Base-by-base conservation (phyloP, 2,329 filamentous ascomycete genomes). In the Proliferodiscus dingleyae region DNA sequence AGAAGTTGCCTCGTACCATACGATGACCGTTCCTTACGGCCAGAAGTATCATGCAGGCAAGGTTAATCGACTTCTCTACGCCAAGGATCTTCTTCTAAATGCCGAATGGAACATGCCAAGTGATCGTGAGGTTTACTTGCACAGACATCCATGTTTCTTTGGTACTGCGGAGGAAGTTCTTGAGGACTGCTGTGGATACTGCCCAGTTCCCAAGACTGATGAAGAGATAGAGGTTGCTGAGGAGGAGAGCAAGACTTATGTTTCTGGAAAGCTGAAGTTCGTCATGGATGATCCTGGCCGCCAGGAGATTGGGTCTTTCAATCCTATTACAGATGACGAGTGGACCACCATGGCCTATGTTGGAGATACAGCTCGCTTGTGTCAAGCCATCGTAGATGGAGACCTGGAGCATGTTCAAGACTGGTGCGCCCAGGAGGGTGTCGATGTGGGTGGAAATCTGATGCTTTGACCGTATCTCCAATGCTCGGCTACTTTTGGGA, bases 291-390 rank as follows among this genome's bases (percentile, higher is more conserved):
- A 95, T 55, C 87, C 89, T 1, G 89, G 89, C 15, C 75, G 89
- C 45, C 89, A 93, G 66, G 68, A 74, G 29, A 81, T 84, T 54
- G 80, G 80, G 21, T 80, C 74, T 8, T 94, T 94, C 68, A 85
- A 93, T 56, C 89, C 88, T 0, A 73, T 91, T 29, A 90, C 85
- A 0, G 81, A 88, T 33, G 75, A 87, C 41, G 87, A 93, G 60
- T 94, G 88, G 87, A 93, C 88, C 1, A 86, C 90, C 53, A 93
- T 94, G 87, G 87, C 88, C 0, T 95, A 94, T 54, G 75, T 94
- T 28, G 86, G 87, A 9, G 87, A 89, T 54, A 90, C 87, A 1
- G 81, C 80, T 29, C 73, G 77, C 13, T 72, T 95, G 2, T 94
- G 87, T 58, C 84, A 89, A 59, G 88, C 86, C 1, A 94, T 95